phyloP scores from a whole-genome alignment of 345 rosid species.

The Turritis glabra region DNA sequence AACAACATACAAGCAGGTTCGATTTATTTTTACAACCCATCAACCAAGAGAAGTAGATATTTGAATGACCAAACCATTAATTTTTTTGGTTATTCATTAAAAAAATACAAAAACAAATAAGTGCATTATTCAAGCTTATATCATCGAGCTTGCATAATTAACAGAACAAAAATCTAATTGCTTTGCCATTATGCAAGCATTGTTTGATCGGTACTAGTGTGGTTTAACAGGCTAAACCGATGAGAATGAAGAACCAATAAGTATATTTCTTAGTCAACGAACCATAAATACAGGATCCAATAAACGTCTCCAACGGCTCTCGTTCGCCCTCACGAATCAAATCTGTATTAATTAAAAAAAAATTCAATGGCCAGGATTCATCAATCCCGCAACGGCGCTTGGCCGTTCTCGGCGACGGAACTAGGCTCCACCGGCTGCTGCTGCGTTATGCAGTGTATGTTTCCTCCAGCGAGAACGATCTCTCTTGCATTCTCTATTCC shows the following conservation, averaged over 20 bases:
- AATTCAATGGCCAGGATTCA: slow-evolving; percentile 22
- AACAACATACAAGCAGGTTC: background rate
- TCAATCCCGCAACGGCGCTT: background rate
- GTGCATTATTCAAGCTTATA: background rate
- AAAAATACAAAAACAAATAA: background rate
- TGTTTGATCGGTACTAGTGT: background rate
- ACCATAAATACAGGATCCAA: background rate
- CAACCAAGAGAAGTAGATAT: background rate
- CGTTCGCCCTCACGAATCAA: background rate
- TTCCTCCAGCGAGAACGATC: slow-evolving; percentile 88
- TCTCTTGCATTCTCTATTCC: slow-evolving; percentile 80
- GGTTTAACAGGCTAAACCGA: background rate
- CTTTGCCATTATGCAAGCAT: background rate
- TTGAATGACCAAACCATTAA: background rate
- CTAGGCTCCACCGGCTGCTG: slow-evolving; percentile 66
- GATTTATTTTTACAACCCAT: background rate
- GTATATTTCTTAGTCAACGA: background rate
- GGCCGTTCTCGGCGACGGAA: background rate
- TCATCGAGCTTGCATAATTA: background rate
- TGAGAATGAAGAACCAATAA: background rate
- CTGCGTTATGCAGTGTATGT: slow-evolving; percentile 92
- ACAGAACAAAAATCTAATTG: background rate
- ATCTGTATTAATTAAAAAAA: background rate
- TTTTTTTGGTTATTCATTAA: background rate
- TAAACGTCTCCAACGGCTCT: background rate